These are phyloP conservation scores for Phytopythium chamaehyphon DNA, from an alignment of 352 stramenopile species.

Conservation along the genomic window DNA sequence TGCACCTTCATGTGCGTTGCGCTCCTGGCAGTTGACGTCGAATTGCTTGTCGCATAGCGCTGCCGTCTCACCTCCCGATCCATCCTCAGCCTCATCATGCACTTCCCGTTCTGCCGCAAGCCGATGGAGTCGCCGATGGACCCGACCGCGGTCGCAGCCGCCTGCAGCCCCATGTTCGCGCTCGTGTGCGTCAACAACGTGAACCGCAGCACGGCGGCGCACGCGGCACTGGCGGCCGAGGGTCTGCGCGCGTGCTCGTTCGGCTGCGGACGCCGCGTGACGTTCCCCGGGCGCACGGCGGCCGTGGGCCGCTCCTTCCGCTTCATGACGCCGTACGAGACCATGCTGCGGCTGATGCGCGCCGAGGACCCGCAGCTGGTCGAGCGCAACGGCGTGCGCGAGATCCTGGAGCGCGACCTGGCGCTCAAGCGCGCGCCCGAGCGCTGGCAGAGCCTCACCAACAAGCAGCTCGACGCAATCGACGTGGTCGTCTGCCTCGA, in stretches of 20 bases:
- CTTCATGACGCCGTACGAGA: slow-evolving; percentile 68
- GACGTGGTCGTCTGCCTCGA: slow-evolving; percentile 83
- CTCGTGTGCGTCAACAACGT: slow-evolving; percentile 88
- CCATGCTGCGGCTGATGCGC: slow-evolving; percentile 52
- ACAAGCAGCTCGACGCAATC: slow-evolving; percentile 55
- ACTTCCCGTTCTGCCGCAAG: slow-evolving; percentile 23
- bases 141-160: background rate
- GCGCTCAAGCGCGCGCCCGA: slow-evolving; percentile 61
- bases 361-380: slow-evolving; percentile 50
- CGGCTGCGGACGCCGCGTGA: slow-evolving; percentile 54
- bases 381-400: slow-evolving; percentile 56
- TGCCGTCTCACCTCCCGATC: background rate
- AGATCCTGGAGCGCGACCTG: slow-evolving; percentile 73
- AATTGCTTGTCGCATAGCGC: slow-evolving; percentile 1
- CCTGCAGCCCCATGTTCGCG: slow-evolving; percentile 32
- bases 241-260: slow-evolving; percentile 73
- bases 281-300: slow-evolving; percentile 42
- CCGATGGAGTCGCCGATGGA: slow-evolving; percentile 7
- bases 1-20: too few species aligned
- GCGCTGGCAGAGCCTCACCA: slow-evolving; percentile 68
- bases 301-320: slow-evolving; percentile 40
- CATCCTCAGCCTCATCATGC: background rate
- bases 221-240: slow-evolving; percentile 43
- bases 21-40: too few species aligned
- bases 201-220: slow-evolving; percentile 77